Conservation (phyloP, 2,329 filamentous ascomycete genomes). For the Aspergillus amoenus region DNA sequence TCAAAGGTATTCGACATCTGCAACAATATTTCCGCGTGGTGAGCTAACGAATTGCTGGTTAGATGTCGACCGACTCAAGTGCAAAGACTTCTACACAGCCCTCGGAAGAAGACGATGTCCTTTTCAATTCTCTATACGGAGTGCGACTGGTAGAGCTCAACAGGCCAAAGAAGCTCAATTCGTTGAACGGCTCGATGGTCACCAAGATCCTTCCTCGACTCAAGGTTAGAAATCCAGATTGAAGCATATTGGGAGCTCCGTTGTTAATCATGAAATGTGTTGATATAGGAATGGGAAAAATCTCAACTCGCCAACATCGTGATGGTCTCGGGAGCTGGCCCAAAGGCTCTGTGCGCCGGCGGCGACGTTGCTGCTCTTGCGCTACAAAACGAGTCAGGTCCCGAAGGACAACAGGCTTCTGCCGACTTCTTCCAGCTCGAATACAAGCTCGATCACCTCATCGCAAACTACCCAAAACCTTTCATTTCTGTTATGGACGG, state of each 20-base stretch:
- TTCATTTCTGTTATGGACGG: conserved; percentile 97
- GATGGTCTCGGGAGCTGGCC: conserved; percentile 85
- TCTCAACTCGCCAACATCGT: conserved; percentile 92
- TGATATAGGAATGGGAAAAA: conserved; percentile 76
- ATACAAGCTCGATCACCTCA: conserved; percentile 94
- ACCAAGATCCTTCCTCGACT: conserved; percentile 88
- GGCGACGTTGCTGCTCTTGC: conserved; percentile 86
- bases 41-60: not conserved
- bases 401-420: conserved; percentile 71
- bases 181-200: conserved; percentile 90
- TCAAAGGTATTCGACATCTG: conserved; percentile 49
- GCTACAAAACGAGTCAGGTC: conserved; percentile 65
- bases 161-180: conserved; percentile 86
- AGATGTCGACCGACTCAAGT: conserved; percentile 45
- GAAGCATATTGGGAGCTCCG: not conserved
- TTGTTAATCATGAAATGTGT: conserved; percentile 16
- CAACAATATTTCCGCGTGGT: not conserved
- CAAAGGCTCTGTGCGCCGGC: conserved; percentile 85
- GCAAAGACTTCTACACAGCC: conserved; percentile 51
- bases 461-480: conserved; percentile 89
- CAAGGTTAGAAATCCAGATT: conserved; percentile 45
- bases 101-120: conserved; percentile 79
- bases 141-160: conserved; percentile 92
- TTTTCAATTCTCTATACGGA: conserved; percentile 86
- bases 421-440: conserved; percentile 87